These are phyloP conservation scores for Curvularia spicifera DNA, from an alignment of 2,329 filamentous ascomycete genomes.

Conservation along the genomic window DNA sequence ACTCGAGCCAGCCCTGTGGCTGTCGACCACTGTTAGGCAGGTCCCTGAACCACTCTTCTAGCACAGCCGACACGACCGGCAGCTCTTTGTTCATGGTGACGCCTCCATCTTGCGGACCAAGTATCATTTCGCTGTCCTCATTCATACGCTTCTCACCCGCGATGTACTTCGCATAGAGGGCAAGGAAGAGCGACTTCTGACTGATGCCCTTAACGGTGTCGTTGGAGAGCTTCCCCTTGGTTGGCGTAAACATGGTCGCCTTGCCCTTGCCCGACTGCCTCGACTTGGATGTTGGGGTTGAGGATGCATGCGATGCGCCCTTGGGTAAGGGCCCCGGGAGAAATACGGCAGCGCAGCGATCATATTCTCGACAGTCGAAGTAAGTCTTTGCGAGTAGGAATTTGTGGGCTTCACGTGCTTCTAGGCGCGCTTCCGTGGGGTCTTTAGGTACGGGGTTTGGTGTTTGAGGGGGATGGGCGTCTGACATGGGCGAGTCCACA, in stretches of 20 bases:
- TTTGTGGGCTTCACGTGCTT: slow-evolving; percentile 78
- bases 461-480: slow-evolving; percentile 54
- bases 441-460: slow-evolving; percentile 63
- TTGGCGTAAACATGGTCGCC: slow-evolving; percentile 51
- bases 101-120: slow-evolving; percentile 89
- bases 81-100: slow-evolving; percentile 86
- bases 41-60: slow-evolving; percentile 81
- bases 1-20: slow-evolving; percentile 93
- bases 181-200: slow-evolving; percentile 90
- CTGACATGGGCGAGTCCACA: slow-evolving; percentile 65
- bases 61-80: slow-evolving; percentile 72
- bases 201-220: slow-evolving; percentile 65
- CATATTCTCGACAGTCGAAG: slow-evolving; percentile 94
- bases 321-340: slow-evolving; percentile 80
- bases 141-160: slow-evolving; percentile 95
- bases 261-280: slow-evolving; percentile 65
- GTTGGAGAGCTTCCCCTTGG: slow-evolving; percentile 42
- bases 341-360: slow-evolving; percentile 89
- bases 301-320: slow-evolving; percentile 62
- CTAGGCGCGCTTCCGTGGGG: slow-evolving; percentile 74
- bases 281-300: slow-evolving; percentile 42
- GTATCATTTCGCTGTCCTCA: slow-evolving; percentile 95
- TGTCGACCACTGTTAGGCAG: slow-evolving; percentile 62
- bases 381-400: slow-evolving; percentile 92
- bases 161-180: slow-evolving; percentile 89